Evolutionary conservation across 306 rosid genomes (phyloP).

Genomic region (Citrullus amarus): DNA sequence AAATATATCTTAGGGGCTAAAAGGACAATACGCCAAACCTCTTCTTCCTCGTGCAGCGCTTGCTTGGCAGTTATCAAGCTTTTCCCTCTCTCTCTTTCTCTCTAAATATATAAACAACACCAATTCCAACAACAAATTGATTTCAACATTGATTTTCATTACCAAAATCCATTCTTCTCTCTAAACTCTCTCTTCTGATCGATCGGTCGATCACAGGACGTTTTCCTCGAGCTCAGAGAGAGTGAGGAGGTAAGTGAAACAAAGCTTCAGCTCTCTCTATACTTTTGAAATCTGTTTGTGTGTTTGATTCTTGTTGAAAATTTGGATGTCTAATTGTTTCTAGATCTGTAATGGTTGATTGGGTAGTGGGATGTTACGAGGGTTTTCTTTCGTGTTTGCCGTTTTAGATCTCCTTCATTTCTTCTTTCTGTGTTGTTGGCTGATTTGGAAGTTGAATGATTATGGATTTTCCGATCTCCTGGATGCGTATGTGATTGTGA

Average conservation of each 20-base stretch:
- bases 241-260: background rate
- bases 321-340: background rate
- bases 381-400: background rate
- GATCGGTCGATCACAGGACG: background rate
- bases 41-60: background rate
- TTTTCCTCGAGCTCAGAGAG: background rate
- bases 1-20: background rate
- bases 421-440: background rate
- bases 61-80: background rate
- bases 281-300: background rate
- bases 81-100: background rate
- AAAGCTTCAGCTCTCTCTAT: background rate
- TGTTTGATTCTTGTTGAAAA: background rate
- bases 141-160: background rate
- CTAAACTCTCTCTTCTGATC: background rate
- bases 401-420: background rate
- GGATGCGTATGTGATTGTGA: background rate
- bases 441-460: background rate
- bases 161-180: background rate
- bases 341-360: slow-evolving; percentile 2
- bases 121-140: background rate
- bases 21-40: background rate
- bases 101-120: background rate
- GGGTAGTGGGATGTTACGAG: background rate
- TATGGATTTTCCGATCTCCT: background rate